Conservation (phyloP, 169 alveolate genomes). For the Eimeria mitis region DNA sequence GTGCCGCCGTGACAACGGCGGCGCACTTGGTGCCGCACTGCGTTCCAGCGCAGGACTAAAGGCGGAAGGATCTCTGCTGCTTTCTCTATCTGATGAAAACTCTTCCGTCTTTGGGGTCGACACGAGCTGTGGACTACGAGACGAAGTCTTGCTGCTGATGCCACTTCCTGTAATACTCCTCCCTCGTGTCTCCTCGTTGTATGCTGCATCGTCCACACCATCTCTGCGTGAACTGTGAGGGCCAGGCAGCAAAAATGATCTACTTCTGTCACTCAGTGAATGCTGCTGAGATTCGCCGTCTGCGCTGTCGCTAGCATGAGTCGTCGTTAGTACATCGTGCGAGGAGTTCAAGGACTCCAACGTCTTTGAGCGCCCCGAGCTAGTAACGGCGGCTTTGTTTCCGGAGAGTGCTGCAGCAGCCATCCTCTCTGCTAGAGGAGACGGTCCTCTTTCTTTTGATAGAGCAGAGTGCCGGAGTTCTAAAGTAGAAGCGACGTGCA, state of each 20-base stretch:
- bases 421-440: conserved; percentile 13
- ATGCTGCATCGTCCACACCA: background rate
- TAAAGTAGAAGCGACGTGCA: conserved; percentile 13
- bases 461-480: conserved; percentile 44
- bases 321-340: background rate
- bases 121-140: background rate
- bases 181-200: background rate
- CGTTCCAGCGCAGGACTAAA: conserved; percentile 32
- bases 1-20: background rate
- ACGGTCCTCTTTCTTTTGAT: background rate
- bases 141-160: conserved; percentile 11
- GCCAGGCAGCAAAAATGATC: conserved; percentile 19
- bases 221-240: background rate
- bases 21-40: conserved; percentile 16
- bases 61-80: conserved; percentile 7
- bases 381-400: background rate
- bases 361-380: conserved; percentile 11
- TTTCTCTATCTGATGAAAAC: background rate
- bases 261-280: background rate
- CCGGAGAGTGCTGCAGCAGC: background rate
- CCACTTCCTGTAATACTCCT: background rate
- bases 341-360: background rate
- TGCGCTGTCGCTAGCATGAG: background rate
- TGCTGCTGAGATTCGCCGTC: conserved; percentile 3
- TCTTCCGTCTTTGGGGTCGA: background rate